Conservation (phyloP, 78 protist species). For the Monosiga brevicollis region DNA sequence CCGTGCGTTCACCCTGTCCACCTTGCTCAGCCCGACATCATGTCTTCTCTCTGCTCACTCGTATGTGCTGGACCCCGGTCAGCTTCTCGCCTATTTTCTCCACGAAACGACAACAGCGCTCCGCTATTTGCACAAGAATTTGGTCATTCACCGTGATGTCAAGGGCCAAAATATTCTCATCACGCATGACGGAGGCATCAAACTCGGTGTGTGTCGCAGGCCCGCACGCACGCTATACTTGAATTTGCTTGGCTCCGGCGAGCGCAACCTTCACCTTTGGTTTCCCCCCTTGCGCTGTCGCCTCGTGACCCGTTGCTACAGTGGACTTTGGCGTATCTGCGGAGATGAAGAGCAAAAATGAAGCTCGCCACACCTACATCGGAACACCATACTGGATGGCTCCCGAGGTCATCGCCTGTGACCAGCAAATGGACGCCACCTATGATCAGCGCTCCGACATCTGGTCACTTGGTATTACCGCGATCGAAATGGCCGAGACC, state of each 20-base stretch:
- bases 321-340: constrained; percentile 11
- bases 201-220: constrained; percentile 26
- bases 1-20: not conserved
- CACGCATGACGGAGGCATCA: constrained; percentile 33
- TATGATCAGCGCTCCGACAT: constrained; percentile 34
- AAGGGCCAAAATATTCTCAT: constrained; percentile 61
- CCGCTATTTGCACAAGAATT: constrained; percentile 8
- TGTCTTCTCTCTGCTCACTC: not conserved
- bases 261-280: too few species aligned
- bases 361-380: constrained; percentile 5
- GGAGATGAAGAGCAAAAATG: not conserved
- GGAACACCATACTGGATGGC: constrained; percentile 57
- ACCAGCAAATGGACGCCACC: not conserved
- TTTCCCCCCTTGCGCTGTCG: not conserved
- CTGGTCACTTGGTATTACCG: constrained; percentile 71
- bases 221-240: too few species aligned
- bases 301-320: not conserved
- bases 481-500: constrained; percentile 55
- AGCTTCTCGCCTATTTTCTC: not conserved
- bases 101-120: constrained; percentile 9
- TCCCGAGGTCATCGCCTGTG: constrained; percentile 34
- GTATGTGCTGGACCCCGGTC: not conserved
- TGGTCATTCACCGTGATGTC: constrained; percentile 31
- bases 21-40: too few species aligned
- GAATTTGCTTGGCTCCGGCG: too few species aligned